A percentile compares a stretch with the other conserved stretches of the same genome.
Conservation (phyloP, 2,329 filamentous ascomycete species). For the Kalmusia sp. region DNA sequence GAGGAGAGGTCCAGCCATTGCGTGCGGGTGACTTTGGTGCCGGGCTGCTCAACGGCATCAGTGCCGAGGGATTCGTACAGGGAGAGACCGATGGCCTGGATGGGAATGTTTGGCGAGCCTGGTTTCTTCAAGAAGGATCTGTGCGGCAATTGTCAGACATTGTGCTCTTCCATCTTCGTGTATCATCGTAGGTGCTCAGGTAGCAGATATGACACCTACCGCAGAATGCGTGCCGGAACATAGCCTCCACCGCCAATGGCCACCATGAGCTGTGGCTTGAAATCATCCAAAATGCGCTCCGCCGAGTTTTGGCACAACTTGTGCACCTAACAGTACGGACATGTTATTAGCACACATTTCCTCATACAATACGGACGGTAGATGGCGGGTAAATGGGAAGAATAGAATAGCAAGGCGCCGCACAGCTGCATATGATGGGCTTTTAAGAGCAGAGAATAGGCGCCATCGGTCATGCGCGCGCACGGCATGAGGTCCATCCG, state of each 20-base stretch:
- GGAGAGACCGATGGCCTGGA: conserved; percentile 97
- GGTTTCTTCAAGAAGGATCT: conserved; percentile 90
- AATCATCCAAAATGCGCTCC: conserved; percentile 78
- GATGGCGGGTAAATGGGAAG: conserved; percentile 9
- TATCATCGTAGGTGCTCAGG: neutral
- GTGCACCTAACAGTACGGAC: conserved; percentile 73
- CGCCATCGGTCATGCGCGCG: neutral
- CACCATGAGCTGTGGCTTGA: conserved; percentile 96
- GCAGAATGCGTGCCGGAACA: conserved; percentile 93
- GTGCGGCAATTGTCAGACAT: conserved; percentile 12
- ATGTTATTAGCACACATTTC: neutral
- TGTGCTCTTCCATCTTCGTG: neutral
- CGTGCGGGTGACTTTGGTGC: conserved; percentile 94
- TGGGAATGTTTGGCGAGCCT: conserved; percentile 91
- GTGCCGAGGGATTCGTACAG: conserved; percentile 87
- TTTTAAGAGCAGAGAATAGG: neutral
- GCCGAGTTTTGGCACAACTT: conserved; percentile 93
- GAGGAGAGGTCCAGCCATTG: conserved; percentile 95
- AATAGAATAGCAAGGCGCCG: neutral
- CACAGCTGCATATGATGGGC: neutral
- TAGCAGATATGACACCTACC: conserved; percentile 54
- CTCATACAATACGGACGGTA: neutral
- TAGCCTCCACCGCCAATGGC: conserved; percentile 98
- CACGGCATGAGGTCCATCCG: conserved; percentile 4
- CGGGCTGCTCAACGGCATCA: conserved; percentile 74